phyloP scores from a whole-genome alignment of 2,329 filamentous ascomycete species.

The Chaetomiaceae sp. region DNA sequence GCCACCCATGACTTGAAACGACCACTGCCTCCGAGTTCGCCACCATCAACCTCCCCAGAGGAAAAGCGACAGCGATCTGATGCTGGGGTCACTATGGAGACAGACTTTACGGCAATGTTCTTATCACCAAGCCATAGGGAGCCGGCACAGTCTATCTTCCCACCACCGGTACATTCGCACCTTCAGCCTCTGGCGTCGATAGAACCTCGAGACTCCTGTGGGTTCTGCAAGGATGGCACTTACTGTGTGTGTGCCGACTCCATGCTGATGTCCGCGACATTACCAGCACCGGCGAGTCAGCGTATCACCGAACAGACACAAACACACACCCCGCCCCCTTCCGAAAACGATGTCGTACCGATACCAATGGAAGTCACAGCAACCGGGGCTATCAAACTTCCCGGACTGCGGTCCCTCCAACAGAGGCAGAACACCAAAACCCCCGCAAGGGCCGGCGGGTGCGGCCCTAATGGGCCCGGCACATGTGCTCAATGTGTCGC shows the following conservation, averaged over 20 bases:
- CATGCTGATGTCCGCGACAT: conserved; percentile 27
- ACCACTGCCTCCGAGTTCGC: conserved; percentile 39
- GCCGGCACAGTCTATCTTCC: conserved; percentile 28
- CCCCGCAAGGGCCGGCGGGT: conserved; percentile 37
- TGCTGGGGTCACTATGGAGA: conserved; percentile 52
- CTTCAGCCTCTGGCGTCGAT: conserved; percentile 35
- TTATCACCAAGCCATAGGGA: conserved; percentile 27
- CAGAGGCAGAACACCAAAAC: conserved; percentile 23
- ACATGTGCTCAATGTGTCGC: conserved; percentile 73
- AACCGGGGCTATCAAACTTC: conserved; percentile 58
- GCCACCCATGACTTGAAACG: conserved; percentile 46
- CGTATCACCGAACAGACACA: conserved; percentile 41
- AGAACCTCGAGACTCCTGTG: conserved; percentile 64
- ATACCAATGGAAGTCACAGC: conserved; percentile 56
- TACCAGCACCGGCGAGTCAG: conserved; percentile 38
- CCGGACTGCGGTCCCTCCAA: conserved; percentile 36
- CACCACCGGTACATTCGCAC: conserved; percentile 30
- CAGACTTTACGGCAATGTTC: conserved; percentile 69
- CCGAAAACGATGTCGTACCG: conserved; percentile 57
- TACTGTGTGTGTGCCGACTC: conserved; percentile 75
- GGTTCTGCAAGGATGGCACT: conserved; percentile 77
- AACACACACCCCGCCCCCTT: conserved; percentile 54
- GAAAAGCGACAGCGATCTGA: conserved; percentile 56
- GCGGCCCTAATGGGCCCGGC: conserved; percentile 67
- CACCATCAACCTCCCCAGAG: conserved; percentile 37